Conservation (phyloP, 192 early-diverging fungal genomes). For the Backusella tuberculispora region DNA sequence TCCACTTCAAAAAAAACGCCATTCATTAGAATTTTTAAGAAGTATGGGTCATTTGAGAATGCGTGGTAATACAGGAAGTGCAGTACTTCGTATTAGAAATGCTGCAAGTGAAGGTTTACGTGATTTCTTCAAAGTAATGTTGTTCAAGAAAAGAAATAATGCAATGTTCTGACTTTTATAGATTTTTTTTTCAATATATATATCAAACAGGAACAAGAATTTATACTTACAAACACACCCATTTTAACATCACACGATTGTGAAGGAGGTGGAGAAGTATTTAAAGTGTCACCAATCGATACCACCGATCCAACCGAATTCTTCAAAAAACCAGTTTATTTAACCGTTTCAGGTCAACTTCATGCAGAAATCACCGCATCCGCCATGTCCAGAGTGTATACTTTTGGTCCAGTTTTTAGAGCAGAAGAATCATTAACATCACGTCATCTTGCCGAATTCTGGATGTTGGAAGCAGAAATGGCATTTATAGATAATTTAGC, state of each 20-base stretch:
- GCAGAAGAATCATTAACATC: slow-evolving; percentile 83
- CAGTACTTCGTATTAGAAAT: slow-evolving; percentile 74
- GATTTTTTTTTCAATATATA: background rate
- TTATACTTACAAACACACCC: slow-evolving; percentile 80
- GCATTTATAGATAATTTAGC: slow-evolving; percentile 69
- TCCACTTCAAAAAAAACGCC: slow-evolving; percentile 85
- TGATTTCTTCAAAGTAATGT: slow-evolving; percentile 68
- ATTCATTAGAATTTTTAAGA: slow-evolving; percentile 78
- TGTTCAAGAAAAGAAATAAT: background rate
- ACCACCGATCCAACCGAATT: slow-evolving; percentile 55
- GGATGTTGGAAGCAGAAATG: slow-evolving; percentile 93
- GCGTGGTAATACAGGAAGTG: slow-evolving; percentile 73
- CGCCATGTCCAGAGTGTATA: slow-evolving; percentile 77
- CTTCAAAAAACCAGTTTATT: slow-evolving; percentile 73
- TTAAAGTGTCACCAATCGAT: slow-evolving; percentile 55
- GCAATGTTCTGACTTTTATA: background rate
- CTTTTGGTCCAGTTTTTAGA: slow-evolving; percentile 81
- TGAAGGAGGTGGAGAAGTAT: slow-evolving; percentile 89
- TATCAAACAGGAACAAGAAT: slow-evolving; percentile 62
- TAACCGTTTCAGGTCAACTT: slow-evolving; percentile 87
- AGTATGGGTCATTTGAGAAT: slow-evolving; percentile 77
- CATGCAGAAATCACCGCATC: slow-evolving; percentile 80
- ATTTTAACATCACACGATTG: slow-evolving; percentile 85
- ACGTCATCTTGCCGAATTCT: slow-evolving; percentile 90
- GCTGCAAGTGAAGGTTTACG: slow-evolving; percentile 69